phyloP scores from a whole-genome alignment of 139 green algal species.

The Edaphochlamys debaryana region DNA sequence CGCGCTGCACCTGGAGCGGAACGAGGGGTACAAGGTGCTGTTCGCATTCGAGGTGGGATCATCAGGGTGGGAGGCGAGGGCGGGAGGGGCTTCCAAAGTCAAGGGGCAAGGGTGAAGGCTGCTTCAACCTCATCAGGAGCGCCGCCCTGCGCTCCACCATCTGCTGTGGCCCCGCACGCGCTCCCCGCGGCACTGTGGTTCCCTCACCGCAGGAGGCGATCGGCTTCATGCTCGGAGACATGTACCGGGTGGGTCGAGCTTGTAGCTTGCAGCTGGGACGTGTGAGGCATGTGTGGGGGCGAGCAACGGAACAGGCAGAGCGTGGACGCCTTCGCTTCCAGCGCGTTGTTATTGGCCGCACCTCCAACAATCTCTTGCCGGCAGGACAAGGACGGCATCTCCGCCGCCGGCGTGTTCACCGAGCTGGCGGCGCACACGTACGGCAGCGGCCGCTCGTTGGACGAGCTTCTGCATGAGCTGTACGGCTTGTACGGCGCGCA shows the following conservation, averaged over 20 bases:
- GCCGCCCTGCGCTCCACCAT: too few species aligned
- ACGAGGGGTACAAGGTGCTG: conserved; percentile 47
- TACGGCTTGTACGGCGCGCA: conserved; percentile 65
- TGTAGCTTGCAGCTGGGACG: background rate
- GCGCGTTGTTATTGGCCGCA: too few species aligned
- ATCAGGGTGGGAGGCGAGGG: too few species aligned
- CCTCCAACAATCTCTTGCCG: too few species aligned
- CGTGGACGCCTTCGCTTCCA: too few species aligned
- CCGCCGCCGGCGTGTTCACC: conserved; percentile 74
- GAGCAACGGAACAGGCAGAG: background rate
- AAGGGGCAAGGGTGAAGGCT: too few species aligned
- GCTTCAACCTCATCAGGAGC: too few species aligned
- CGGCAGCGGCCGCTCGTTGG: conserved; percentile 29
- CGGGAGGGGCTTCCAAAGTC: too few species aligned
- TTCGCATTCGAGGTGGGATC: conserved; percentile 85
- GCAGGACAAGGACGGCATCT: conserved; percentile 80
- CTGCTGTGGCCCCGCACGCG: too few species aligned
- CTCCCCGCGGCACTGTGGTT: too few species aligned
- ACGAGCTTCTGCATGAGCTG: conserved; percentile 45
- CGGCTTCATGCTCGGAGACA: conserved; percentile 72
- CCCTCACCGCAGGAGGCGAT: conserved; percentile 78
- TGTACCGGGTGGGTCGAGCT: conserved; percentile 28
- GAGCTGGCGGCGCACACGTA: conserved; percentile 64
- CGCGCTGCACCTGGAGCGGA: background rate
- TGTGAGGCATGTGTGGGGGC: background rate